Percentiles rank a stretch among this genome's conserved stretches.
Evolutionary conservation across 768 basidiomycete genomes (phyloP).

Genomic region (Lactarius pseudohatsudake): DNA sequence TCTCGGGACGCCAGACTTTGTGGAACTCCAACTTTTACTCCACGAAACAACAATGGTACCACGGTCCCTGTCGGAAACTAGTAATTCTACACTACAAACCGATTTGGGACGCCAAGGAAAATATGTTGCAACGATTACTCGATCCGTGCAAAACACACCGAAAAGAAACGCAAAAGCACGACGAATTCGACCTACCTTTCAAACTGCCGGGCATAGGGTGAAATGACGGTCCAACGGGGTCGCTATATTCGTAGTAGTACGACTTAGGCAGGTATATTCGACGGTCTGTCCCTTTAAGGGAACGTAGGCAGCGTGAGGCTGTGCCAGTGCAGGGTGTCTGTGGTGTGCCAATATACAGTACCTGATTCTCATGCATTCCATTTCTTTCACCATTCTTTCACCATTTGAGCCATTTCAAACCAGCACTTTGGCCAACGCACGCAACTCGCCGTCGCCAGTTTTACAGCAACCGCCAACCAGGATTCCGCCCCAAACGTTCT

Average conservation of each 20-base stretch:
- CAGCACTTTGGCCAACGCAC: constrained; percentile 15
- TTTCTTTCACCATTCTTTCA: not conserved
- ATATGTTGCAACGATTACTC: too few species aligned
- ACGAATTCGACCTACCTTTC: too few species aligned
- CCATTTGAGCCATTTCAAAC: not conserved
- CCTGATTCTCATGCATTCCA: constrained; percentile 5
- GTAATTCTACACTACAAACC: too few species aligned
- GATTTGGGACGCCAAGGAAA: too few species aligned
- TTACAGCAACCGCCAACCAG: constrained; percentile 73
- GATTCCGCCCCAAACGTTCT: constrained; percentile 47
- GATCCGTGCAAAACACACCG: too few species aligned
- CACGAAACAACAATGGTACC: too few species aligned
- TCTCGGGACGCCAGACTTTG: not conserved
- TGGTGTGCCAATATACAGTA: not conserved
- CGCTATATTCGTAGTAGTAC: not conserved
- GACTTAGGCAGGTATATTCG: too few species aligned
- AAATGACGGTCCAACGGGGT: not conserved
- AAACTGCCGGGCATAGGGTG: too few species aligned
- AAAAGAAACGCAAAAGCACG: too few species aligned
- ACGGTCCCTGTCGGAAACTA: too few species aligned
- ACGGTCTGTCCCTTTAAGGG: not conserved
- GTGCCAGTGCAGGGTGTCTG: too few species aligned
- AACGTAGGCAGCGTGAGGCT: not conserved
- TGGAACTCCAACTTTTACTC: not conserved
- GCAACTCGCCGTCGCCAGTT: constrained; percentile 54